phyloP scores from a whole-genome alignment of 2,329 filamentous ascomycete species.

The Aspergillus candidus region DNA sequence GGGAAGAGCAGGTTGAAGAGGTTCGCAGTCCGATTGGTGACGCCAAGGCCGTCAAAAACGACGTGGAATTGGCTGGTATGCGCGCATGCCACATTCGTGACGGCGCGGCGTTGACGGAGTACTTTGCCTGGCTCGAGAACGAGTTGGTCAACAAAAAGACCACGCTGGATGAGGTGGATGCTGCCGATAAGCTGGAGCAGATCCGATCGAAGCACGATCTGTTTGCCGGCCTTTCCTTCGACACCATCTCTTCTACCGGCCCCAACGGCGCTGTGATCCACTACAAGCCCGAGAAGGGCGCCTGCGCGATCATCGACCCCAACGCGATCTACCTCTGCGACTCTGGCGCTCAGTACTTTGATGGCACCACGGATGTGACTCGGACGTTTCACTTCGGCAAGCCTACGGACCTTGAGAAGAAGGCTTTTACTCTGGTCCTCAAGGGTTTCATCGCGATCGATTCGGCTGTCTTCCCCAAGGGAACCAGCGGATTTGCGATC shows the following conservation, averaged over 20 bases:
- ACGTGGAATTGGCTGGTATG: conserved; percentile 86
- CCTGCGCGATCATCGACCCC: conserved; percentile 77
- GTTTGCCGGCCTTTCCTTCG: conserved; percentile 87
- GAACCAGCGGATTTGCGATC: conserved; percentile 86
- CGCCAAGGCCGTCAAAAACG: conserved; percentile 91
- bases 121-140: conserved; percentile 94
- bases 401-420: conserved; percentile 75
- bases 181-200: conserved; percentile 80
- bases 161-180: conserved; percentile 77
- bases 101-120: conserved; percentile 82
- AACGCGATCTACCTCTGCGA: conserved; percentile 88
- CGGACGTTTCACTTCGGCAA: conserved; percentile 86
- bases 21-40: conserved; percentile 80
- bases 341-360: conserved; percentile 91
- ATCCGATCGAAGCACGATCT: conserved; percentile 55
- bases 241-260: conserved; percentile 92
- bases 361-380: conserved; percentile 94
- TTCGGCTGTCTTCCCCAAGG: conserved; percentile 82
- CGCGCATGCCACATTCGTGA: conserved; percentile 88
- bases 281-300: conserved; percentile 80
- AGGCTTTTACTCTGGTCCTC: conserved; percentile 86
- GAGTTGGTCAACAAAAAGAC: conserved; percentile 69
- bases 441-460: conserved; percentile 92
- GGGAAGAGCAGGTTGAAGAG: conserved; percentile 79
- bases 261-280: conserved; percentile 92